Evolutionary conservation across 768 basidiomycete species (phyloP).

Genomic region (Serendipita indica): DNA sequence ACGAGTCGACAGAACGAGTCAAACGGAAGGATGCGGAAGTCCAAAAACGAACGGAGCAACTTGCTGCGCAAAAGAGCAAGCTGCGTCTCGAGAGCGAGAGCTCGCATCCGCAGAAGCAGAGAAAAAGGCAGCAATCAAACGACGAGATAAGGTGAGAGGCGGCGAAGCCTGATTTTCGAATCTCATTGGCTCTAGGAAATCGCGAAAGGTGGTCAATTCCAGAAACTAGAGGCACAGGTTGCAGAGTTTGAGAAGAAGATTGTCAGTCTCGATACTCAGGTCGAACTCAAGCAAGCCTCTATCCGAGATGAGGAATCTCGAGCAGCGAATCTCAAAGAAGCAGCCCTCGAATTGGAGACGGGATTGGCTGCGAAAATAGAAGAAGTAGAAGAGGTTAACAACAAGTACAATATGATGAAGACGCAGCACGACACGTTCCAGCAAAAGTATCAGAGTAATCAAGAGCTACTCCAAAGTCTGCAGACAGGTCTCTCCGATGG

Average conservation of each 20-base stretch:
- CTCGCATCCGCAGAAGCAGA: conserved; percentile 53
- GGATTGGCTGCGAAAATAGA: conserved; percentile 43
- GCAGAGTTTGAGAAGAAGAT: conserved; percentile 63
- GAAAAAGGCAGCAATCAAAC: conserved; percentile 46
- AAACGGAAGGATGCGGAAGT: conserved; percentile 44
- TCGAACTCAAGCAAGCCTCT: conserved; percentile 60
- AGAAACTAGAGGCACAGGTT: conserved; percentile 68
- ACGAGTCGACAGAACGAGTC: conserved; percentile 38
- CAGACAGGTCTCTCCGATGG: conserved; percentile 73
- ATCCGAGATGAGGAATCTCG: conserved; percentile 66
- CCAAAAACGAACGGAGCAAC: conserved; percentile 33
- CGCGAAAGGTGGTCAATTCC: conserved; percentile 84
- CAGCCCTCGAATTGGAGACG: conserved; percentile 42
- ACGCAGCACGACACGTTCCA: conserved; percentile 48
- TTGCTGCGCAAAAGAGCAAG: conserved; percentile 33
- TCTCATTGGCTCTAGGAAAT: conserved; percentile 40
- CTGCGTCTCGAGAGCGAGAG: conserved; percentile 38
- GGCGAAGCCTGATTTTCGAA: not conserved
- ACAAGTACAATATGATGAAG: conserved; percentile 47
- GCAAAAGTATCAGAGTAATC: conserved; percentile 50
- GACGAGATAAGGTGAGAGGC: conserved; percentile 35
- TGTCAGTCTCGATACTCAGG: conserved; percentile 71
- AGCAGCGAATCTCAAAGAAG: conserved; percentile 35
- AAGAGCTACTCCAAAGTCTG: conserved; percentile 90
- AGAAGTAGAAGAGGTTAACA: conserved; percentile 41